These are phyloP conservation scores for Arabis alpina DNA, from an alignment of 345 rosid species.

Conservation along the genomic window DNA sequence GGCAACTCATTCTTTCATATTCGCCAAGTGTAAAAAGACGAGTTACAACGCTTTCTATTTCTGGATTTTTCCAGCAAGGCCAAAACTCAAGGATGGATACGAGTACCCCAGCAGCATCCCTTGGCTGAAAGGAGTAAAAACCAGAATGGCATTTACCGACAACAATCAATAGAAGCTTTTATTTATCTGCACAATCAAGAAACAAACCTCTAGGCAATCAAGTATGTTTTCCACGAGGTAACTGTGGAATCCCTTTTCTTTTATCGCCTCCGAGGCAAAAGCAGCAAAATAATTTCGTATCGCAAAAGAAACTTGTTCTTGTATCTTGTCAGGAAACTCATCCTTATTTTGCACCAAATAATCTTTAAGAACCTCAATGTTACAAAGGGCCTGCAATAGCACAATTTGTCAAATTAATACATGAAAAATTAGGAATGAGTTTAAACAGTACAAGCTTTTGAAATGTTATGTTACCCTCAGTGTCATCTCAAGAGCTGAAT, in stretches of 20 bases:
- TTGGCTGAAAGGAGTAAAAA: slow-evolving; percentile 20
- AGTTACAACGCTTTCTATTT: slow-evolving; percentile 26
- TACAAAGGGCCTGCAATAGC: slow-evolving; percentile 26
- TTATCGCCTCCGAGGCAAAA: background rate
- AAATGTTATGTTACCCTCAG: slow-evolving; percentile 25
- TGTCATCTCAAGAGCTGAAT: slow-evolving; percentile 20
- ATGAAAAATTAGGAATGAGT: slow-evolving; percentile 16
- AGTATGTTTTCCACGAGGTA: background rate
- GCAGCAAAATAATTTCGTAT: slow-evolving; percentile 11
- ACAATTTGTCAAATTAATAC: slow-evolving; percentile 1
- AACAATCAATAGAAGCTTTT: background rate
- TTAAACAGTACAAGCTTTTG: slow-evolving; percentile 2
- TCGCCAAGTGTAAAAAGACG: slow-evolving; percentile 22
- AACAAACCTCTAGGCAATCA: slow-evolving; percentile 16
- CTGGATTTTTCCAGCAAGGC: slow-evolving; percentile 14
- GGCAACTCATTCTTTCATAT: slow-evolving; percentile 25
- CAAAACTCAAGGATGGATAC: slow-evolving; percentile 33
- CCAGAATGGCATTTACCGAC: background rate
- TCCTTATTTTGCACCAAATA: slow-evolving; percentile 5
- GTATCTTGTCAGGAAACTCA: background rate
- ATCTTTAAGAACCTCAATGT: slow-evolving; percentile 21
- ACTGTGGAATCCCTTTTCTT: slow-evolving; percentile 7
- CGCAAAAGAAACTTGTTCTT: slow-evolving; percentile 2
- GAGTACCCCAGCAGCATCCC: slow-evolving; percentile 14
- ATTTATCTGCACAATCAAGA: background rate